Percentiles rank a stretch among this genome's conserved stretches.
Conservation (phyloP, 2,329 filamentous ascomycete species). For the Sphaerulina musiva region DNA sequence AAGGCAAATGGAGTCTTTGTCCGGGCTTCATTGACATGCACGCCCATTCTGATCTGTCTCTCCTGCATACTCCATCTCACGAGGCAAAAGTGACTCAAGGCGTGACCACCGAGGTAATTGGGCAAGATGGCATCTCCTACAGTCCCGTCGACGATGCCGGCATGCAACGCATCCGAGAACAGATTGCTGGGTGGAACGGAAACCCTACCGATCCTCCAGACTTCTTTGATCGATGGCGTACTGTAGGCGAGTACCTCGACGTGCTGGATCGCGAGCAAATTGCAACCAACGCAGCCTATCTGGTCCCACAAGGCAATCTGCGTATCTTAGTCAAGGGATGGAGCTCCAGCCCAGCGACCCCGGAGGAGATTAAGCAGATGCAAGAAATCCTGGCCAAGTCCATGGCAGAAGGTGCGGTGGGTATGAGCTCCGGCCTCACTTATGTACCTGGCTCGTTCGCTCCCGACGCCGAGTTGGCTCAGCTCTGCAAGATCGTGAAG, state of each 20-base stretch:
- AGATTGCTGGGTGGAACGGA: constrained; percentile 30
- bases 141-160: constrained; percentile 23
- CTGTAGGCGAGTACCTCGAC: constrained; percentile 25
- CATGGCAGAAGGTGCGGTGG: constrained; percentile 26
- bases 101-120: constrained; percentile 28
- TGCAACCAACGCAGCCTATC: constrained; percentile 27
- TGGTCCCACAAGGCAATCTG: constrained; percentile 30
- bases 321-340: constrained; percentile 27
- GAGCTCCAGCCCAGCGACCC: constrained; percentile 19
- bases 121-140: constrained; percentile 30
- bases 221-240: constrained; percentile 28
- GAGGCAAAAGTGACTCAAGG: constrained; percentile 29
- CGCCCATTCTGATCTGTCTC: constrained; percentile 28
- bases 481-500: constrained; percentile 25
- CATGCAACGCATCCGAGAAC: constrained; percentile 24
- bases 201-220: constrained; percentile 22
- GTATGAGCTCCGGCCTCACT: constrained; percentile 27
- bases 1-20: constrained; percentile 24
- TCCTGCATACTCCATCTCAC: constrained; percentile 27
- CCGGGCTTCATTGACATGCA: constrained; percentile 32
- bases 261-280: constrained; percentile 23
- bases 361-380: constrained; percentile 23
- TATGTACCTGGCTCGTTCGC: constrained; percentile 30
- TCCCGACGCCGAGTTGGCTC: constrained; percentile 21
- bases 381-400: constrained; percentile 19